phyloP scores from a whole-genome alignment of 163 green algal species.

The Chlamydomonas reinhardtii region DNA sequence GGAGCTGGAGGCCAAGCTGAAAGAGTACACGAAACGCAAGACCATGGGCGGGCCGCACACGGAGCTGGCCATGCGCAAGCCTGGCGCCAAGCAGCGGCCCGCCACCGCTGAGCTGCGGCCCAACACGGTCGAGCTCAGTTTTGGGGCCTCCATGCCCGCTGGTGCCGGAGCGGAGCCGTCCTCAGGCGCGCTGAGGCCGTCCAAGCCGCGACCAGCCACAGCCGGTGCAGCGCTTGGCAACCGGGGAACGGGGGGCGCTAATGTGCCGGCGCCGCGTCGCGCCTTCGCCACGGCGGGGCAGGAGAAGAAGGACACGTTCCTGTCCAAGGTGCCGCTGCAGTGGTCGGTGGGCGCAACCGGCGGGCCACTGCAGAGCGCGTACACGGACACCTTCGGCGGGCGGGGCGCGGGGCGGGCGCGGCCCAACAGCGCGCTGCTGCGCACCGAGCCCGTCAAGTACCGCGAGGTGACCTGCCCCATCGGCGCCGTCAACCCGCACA shows the following conservation, averaged over 20 bases:
- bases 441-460: conserved; percentile 8
- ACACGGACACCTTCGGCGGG: conserved; percentile 48
- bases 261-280: not conserved
- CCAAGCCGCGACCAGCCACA: not conserved
- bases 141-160: not conserved
- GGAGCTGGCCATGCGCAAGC: not conserved
- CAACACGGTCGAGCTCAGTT: conserved; percentile 9
- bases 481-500: conserved; percentile 57
- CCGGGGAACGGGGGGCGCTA: too few species aligned
- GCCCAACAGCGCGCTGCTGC: conserved; percentile 1
- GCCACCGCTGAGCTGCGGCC: conserved; percentile 15
- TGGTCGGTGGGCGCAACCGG: not conserved
- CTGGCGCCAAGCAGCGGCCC: not conserved
- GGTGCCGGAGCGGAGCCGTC: not conserved
- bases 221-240: not conserved
- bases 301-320: conserved; percentile 38
- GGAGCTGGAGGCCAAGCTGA: conserved; percentile 1
- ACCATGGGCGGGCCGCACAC: conserved; percentile 47
- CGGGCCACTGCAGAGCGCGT: conserved; percentile 11
- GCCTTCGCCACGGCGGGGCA: not conserved
- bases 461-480: conserved; percentile 43
- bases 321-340: conserved; percentile 38
- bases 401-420: not conserved
- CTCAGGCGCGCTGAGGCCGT: not conserved
- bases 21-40: conserved; percentile 16